phyloP scores from a whole-genome alignment of 2,329 filamentous ascomycete species.

The Aspergillus unguis region DNA sequence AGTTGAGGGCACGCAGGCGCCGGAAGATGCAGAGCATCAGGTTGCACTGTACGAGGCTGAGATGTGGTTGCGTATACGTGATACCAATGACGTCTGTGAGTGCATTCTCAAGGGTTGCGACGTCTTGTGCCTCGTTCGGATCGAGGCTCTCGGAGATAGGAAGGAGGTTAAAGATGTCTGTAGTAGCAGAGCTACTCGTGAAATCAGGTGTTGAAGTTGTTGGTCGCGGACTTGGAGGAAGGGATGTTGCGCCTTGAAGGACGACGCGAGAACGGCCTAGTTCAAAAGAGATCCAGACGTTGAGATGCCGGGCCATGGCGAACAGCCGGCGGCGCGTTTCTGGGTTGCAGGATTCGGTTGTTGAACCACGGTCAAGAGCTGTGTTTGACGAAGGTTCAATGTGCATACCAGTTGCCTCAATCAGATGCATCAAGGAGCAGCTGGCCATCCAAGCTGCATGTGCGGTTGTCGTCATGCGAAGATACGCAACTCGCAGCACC shows the following conservation, averaged over 20 bases:
- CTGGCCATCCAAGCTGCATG: conserved; percentile 56
- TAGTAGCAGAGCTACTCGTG: conserved; percentile 34
- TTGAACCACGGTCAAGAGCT: conserved; percentile 10
- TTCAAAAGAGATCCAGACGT: conserved; percentile 60
- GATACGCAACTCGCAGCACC: conserved; percentile 53
- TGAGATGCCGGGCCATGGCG: conserved; percentile 55
- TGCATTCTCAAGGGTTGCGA: conserved; percentile 43
- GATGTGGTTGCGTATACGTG: conserved; percentile 40
- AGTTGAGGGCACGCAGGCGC: conserved; percentile 51
- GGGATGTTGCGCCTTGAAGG: conserved; percentile 46
- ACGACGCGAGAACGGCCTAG: conserved; percentile 54
- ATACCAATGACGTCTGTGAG: conserved; percentile 43
- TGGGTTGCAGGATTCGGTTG: conserved; percentile 20
- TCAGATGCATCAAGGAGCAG: conserved; percentile 56
- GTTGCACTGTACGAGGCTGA: conserved; percentile 53
- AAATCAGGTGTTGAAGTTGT: conserved; percentile 22
- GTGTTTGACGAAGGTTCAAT: conserved; percentile 24
- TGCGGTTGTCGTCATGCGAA: conserved; percentile 53
- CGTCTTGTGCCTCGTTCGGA: conserved; percentile 46
- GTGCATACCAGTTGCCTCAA: conserved; percentile 50
- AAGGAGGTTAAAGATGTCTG: conserved; percentile 52
- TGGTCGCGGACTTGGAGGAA: conserved; percentile 38
- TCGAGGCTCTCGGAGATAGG: conserved; percentile 55
- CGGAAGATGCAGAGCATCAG: conserved; percentile 56
- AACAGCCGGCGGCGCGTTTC: conserved; percentile 47